Evolutionary conservation across 1,284 basidiomycete species (phyloP).

Genomic region (Heliocybe sulcata): DNA sequence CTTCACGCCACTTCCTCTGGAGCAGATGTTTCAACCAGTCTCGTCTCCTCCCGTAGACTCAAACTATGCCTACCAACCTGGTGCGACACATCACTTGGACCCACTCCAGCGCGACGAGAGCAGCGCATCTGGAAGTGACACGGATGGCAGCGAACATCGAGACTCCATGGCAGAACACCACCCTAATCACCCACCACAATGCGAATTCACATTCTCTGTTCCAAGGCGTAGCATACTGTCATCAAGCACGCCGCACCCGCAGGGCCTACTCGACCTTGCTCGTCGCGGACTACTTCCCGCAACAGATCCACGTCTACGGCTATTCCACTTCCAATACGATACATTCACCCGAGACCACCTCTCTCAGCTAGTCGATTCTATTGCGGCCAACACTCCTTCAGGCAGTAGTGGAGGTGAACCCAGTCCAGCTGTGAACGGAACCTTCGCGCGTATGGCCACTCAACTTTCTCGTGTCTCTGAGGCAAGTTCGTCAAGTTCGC

Average conservation of each 20-base stretch:
- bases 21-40: conserved; percentile 88
- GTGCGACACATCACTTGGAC: conserved; percentile 21
- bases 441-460: conserved; percentile 20
- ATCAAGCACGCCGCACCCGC: conserved; percentile 20
- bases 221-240: conserved; percentile 26
- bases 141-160: conserved; percentile 9
- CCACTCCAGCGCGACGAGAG: conserved; percentile 30
- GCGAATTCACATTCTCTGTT: conserved; percentile 72
- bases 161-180: conserved; percentile 25
- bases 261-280: conserved; percentile 24
- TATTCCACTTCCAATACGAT: conserved; percentile 91
- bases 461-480: conserved; percentile 35
- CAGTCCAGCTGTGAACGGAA: not conserved
- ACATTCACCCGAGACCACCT: conserved; percentile 90
- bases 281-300: conserved; percentile 22
- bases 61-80: conserved; percentile 13
- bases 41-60: conserved; percentile 46
- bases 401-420: conserved; percentile 27
- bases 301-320: conserved; percentile 69
- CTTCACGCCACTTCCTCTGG: conserved; percentile 79
- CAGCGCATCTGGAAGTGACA: conserved; percentile 9
- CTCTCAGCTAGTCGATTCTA: conserved; percentile 85
- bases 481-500: conserved; percentile 27
- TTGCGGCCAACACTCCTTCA: conserved; percentile 71
- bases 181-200: conserved; percentile 29